Conservation (phyloP, 179 eudicot species). For the Spinacia oleracea region DNA sequence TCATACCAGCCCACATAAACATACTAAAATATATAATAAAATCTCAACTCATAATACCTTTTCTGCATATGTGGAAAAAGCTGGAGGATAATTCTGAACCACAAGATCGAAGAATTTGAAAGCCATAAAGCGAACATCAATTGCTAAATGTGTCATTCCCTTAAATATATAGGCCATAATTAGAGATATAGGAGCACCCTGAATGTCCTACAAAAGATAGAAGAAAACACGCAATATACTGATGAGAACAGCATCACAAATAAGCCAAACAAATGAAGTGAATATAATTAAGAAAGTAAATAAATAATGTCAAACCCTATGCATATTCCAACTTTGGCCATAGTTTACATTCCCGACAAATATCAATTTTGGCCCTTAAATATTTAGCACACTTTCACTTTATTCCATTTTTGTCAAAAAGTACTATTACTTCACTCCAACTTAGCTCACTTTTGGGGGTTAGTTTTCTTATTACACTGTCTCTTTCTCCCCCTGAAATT, state of each 20-base stretch:
- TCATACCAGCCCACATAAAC: neutral
- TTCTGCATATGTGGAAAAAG: conserved; percentile 70
- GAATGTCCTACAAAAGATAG: conserved; percentile 62
- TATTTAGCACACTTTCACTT: too few relatives aligned
- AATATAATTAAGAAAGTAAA: neutral
- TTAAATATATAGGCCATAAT: conserved; percentile 80
- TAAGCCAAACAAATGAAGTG: neutral
- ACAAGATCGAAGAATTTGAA: conserved; percentile 85
- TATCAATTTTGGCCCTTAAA: too few relatives aligned
- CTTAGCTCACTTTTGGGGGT: too few relatives aligned
- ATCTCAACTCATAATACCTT: conserved; percentile 50
- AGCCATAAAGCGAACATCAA: conserved; percentile 92
- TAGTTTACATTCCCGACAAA: neutral
- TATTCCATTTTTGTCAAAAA: too few relatives aligned
- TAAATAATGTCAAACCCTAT: neutral
- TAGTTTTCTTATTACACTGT: too few relatives aligned
- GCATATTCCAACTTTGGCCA: neutral
- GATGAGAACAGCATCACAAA: conserved; percentile 13
- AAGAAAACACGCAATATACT: conserved; percentile 12
- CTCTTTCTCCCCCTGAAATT: too few relatives aligned
- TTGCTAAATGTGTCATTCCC: conserved; percentile 83
- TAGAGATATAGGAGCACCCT: conserved; percentile 73
- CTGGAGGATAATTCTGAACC: conserved; percentile 65
- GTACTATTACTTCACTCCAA: too few relatives aligned
- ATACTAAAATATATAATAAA: neutral